A percentile compares a stretch with the other conserved stretches of the same genome.
Evolutionary conservation across 2,329 filamentous ascomycete species (phyloP).

Genomic region (Apiospora kogelbergensis): DNA sequence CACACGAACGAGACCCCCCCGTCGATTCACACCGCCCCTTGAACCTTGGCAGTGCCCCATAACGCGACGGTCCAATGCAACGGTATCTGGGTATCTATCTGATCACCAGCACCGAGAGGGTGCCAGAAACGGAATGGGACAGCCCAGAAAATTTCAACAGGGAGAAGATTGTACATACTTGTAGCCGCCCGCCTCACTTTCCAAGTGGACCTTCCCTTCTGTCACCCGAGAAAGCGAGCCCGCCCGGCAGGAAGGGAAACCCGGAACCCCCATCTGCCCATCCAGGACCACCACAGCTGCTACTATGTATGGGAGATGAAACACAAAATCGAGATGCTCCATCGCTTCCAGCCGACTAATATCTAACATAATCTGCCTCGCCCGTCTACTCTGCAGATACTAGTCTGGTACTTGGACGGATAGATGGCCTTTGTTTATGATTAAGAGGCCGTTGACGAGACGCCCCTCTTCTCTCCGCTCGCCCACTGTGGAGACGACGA

Average conservation of each 20-base stretch:
- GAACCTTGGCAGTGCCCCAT: background rate
- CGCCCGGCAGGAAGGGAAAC: background rate
- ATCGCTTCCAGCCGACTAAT: background rate
- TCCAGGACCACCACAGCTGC: background rate
- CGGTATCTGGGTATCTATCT: background rate
- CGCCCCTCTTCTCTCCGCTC: background rate
- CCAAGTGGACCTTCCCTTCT: background rate
- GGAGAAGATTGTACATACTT: no score
- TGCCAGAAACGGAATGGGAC: background rate
- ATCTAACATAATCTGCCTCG: slow-evolving; percentile 4
- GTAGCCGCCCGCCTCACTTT: slow-evolving; percentile 4
- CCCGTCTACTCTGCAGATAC: background rate
- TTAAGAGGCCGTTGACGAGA: background rate
- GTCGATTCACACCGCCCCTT: background rate
- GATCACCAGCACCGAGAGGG: background rate
- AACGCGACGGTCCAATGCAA: background rate
- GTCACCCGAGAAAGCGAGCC: background rate
- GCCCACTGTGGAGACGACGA: background rate
- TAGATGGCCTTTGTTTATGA: background rate
- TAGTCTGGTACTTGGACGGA: background rate
- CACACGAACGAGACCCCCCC: background rate
- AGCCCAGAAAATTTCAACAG: background rate
- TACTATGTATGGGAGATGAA: background rate
- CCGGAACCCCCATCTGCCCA: background rate
- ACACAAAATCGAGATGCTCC: slow-evolving; percentile 2